Evolutionary conservation across 768 basidiomycete species (phyloP), one percentile per base, ranked within the genome.

Genomic region (Kwoniella botswanensis): DNA sequence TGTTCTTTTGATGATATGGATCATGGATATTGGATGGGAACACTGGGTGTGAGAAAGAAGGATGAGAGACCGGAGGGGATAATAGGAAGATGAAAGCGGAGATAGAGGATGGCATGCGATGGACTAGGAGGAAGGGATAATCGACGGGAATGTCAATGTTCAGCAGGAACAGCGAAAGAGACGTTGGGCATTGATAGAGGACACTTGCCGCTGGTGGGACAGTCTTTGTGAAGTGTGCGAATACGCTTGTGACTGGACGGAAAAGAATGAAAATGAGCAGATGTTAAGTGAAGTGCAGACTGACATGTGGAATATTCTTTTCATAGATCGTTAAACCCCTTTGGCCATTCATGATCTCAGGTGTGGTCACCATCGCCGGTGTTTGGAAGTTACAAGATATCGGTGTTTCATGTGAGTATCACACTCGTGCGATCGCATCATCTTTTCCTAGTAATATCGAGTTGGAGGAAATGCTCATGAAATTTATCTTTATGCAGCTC

Each of bases 291-390:
- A 26, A 26, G 1, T 26, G 26, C 1, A 26, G 29, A 35, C 35
- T 35, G 6, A 35, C 35, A 35, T 6, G 6, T 35, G 6, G 6
- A 35, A 35, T 35, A n/a, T 44, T 9, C 44, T 54, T 24, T 26
- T 5, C 24, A n/a, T 67, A 83, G 82, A 74, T 83, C 74, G 71
- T 76, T 63, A 80, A 80, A 72, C 82, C 82, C 57, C 68, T 83
- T 67, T 74, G 75, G 74, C 82, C 82, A 35, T 83, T 83, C 80
- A 73, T 81, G 70, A 58, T 77, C 64, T 77, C 76, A 44, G 67
- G 76, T 12, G 79, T 55, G 46, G 66, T 81, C 63, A 77, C 77
- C 68, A 73, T 75, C 56, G 74, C 54, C 60, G 82, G 80, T 70
- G 78, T 81, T 59, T 63, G 63, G 67, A 79, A 79, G 71, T 46